Evolutionary conservation across 306 rosid genomes (phyloP).

Genomic region (Inga laurina): DNA sequence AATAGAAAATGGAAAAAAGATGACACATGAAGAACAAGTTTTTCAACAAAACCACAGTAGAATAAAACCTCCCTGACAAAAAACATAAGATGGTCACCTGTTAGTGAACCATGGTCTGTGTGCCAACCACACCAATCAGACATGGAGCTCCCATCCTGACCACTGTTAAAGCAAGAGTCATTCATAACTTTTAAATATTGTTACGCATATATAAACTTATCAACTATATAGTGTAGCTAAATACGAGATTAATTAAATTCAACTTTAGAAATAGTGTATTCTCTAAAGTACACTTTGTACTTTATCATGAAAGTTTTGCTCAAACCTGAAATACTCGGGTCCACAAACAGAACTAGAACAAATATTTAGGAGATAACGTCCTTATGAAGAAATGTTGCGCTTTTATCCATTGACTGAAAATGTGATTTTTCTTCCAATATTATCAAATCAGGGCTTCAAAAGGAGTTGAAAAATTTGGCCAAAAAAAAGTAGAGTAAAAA

Average conservation of each 20-base stretch:
- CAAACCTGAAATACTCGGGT: background rate
- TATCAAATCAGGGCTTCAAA: constrained; percentile 3
- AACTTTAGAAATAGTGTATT: background rate
- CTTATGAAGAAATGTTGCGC: background rate
- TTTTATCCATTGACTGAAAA: background rate
- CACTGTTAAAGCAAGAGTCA: constrained; percentile 47
- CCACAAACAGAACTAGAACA: background rate
- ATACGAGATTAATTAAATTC: constrained; percentile 6
- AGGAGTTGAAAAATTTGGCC: background rate
- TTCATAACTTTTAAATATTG: constrained; percentile 27
- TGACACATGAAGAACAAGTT: constrained; percentile 15
- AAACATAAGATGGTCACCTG: constrained; percentile 56
- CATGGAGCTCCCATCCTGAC: constrained; percentile 46
- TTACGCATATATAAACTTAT: constrained; percentile 22
- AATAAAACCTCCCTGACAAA: constrained; percentile 8
- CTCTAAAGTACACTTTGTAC: background rate
- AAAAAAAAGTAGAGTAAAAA: background rate
- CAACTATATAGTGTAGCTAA: constrained; percentile 1
- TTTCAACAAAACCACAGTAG: background rate
- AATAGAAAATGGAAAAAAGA: constrained; percentile 35
- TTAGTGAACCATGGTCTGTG: constrained; percentile 93
- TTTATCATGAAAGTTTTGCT: background rate
- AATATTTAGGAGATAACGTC: background rate
- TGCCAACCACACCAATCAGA: constrained; percentile 99
- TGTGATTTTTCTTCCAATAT: background rate